These are phyloP conservation scores for Parachlorella kessleri DNA, from an alignment of 139 green algal species.

Conservation along the genomic window DNA sequence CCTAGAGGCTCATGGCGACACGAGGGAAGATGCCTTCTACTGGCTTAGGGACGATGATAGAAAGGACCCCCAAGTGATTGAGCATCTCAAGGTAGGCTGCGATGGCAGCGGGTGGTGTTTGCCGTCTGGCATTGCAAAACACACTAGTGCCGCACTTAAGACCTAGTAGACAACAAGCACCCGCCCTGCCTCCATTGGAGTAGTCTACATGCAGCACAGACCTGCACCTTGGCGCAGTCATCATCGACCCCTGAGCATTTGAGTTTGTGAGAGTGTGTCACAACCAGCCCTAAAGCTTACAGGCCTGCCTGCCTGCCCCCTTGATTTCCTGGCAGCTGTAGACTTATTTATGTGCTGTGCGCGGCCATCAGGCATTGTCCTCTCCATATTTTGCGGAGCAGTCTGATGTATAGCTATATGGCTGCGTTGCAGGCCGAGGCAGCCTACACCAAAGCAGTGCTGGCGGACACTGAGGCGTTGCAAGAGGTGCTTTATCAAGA, in stretches of 20 bases:
- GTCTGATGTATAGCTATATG: too few species aligned
- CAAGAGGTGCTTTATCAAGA: constrained; percentile 85
- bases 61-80: constrained; percentile 58
- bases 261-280: too few species aligned
- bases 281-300: too few species aligned
- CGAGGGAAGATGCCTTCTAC: constrained; percentile 71
- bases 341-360: too few species aligned
- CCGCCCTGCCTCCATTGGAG: not conserved
- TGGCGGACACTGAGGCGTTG: constrained; percentile 81
- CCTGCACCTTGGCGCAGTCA: too few species aligned
- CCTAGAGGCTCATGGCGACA: constrained; percentile 44
- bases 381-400: too few species aligned
- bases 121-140: too few species aligned
- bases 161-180: not conserved
- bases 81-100: constrained; percentile 32
- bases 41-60: constrained; percentile 86
- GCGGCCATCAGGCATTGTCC: too few species aligned
- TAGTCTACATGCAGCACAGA: not conserved
- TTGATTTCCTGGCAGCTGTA: too few species aligned
- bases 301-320: too few species aligned
- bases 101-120: too few species aligned
- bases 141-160: too few species aligned
- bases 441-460: constrained; percentile 63
- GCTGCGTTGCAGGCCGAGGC: constrained; percentile 82
- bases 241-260: not conserved